Percentiles rank a stretch among this genome's conserved stretches.
phyloP scores from a whole-genome alignment of 2,329 filamentous ascomycete species.

The Thermomyces lanuginosus region DNA sequence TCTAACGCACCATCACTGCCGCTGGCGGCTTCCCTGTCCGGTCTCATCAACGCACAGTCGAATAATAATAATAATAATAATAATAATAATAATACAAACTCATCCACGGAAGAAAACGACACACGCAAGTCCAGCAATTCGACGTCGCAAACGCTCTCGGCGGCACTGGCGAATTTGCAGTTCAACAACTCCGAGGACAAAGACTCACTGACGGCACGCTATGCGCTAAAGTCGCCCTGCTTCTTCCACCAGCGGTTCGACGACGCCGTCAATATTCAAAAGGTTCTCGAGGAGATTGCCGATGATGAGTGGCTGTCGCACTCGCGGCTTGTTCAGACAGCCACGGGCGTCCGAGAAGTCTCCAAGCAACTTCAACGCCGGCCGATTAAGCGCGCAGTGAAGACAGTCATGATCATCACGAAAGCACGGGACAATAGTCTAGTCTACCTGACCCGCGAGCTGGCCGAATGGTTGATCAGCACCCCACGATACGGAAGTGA shows the following conservation, averaged over 20 bases:
- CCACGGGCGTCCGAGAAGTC: slow-evolving; percentile 85
- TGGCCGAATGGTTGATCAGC: slow-evolving; percentile 71
- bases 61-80: slow-evolving; percentile 2
- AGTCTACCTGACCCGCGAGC: slow-evolving; percentile 72
- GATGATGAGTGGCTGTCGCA: slow-evolving; percentile 81
- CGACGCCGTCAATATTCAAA: slow-evolving; percentile 85
- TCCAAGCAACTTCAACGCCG: slow-evolving; percentile 86
- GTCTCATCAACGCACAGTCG: slow-evolving; percentile 34
- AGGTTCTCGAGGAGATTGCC: slow-evolving; percentile 84
- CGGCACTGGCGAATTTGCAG: slow-evolving; percentile 38
- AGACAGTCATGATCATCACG: slow-evolving; percentile 95
- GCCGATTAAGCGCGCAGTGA: slow-evolving; percentile 80
- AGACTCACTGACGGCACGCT: slow-evolving; percentile 27
- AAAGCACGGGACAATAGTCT: slow-evolving; percentile 92
- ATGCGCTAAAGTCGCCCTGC: slow-evolving; percentile 76
- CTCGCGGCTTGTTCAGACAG: slow-evolving; percentile 84
- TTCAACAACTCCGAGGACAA: slow-evolving; percentile 27
- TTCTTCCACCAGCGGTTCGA: slow-evolving; percentile 98
- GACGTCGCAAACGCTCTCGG: slow-evolving; percentile 45
- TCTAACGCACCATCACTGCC: slow-evolving; percentile 42
- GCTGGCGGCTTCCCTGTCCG: slow-evolving; percentile 45
- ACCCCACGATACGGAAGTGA: slow-evolving; percentile 82
- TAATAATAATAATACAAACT: no score
- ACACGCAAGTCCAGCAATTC: slow-evolving; percentile 22
- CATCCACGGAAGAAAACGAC: slow-evolving; percentile 10